Evolutionary conservation across 164 flowering plant species (phyloP).

Genomic region (Dillenia suffruticosa): DNA sequence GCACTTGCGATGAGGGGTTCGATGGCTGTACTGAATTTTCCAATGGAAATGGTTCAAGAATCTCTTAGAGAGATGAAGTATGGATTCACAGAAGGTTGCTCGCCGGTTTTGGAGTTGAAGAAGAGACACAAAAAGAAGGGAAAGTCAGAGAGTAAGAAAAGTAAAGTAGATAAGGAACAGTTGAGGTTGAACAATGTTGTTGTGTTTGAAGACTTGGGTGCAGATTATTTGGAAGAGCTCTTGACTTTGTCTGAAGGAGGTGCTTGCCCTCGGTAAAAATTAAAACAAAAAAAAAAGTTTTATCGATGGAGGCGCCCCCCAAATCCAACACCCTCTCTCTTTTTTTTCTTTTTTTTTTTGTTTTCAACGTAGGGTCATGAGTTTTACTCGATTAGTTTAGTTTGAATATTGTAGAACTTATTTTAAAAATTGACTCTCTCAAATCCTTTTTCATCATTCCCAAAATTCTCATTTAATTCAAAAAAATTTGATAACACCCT

Average conservation of each 20-base stretch:
- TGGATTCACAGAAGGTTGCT: slow-evolving; percentile 28
- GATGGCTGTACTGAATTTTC: slow-evolving; percentile 53
- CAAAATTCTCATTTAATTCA: too few species aligned
- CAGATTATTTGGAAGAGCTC: slow-evolving; percentile 55
- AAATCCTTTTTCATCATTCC: too few species aligned
- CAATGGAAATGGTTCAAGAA: slow-evolving; percentile 38
- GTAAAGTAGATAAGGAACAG: slow-evolving; percentile 10
- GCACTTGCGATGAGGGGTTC: slow-evolving; percentile 55
- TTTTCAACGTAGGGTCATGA: too few species aligned
- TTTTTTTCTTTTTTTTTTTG: too few species aligned
- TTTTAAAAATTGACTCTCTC: too few species aligned
- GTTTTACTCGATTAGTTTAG: too few species aligned
- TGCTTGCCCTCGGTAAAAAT: slow-evolving; percentile 7
- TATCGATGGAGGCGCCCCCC: too few species aligned
- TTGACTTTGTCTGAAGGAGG: slow-evolving; percentile 27
- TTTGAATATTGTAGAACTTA: too few species aligned
- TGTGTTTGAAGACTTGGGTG: slow-evolving; percentile 61
- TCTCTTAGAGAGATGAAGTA: slow-evolving; percentile 41
- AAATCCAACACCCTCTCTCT: too few species aligned
- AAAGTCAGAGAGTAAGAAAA: slow-evolving; percentile 23
- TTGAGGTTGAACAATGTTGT: slow-evolving; percentile 26
- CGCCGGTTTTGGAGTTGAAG: slow-evolving; percentile 61
- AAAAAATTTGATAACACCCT: too few species aligned
- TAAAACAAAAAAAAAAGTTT: too few species aligned
- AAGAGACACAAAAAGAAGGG: slow-evolving; percentile 43